These are phyloP conservation scores for Dactylellina parvicollis DNA, from an alignment of 2,329 filamentous ascomycete genomes.

Conservation along the genomic window DNA sequence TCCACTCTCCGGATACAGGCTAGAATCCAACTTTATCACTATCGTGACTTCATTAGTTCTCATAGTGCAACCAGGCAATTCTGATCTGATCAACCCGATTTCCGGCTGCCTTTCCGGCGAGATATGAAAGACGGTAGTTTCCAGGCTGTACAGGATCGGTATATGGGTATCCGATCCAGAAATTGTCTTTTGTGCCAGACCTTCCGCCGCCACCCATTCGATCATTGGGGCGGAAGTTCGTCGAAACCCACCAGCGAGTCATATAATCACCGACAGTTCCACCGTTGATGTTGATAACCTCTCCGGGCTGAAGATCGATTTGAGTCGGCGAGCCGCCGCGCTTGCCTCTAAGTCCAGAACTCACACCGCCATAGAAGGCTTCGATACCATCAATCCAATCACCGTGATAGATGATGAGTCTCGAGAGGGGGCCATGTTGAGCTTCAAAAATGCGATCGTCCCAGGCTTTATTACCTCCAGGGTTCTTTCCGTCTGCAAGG, in stretches of 20 bases:
- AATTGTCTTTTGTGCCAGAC: neutral
- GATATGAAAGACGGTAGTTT: neutral
- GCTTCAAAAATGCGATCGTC: neutral
- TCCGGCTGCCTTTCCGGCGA: neutral
- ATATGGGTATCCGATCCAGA: neutral
- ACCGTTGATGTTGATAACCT: neutral
- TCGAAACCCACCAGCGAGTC: constrained; percentile 1
- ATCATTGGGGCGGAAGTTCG: neutral
- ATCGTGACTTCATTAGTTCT: too few relatives aligned
- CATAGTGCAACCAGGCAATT: neutral
- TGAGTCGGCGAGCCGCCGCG: neutral
- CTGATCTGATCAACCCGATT: constrained; percentile 1
- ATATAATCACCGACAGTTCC: neutral
- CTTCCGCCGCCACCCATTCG: neutral
- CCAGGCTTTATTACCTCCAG: neutral
- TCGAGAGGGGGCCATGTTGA: neutral
- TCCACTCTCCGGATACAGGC: too few relatives aligned
- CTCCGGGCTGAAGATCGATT: neutral
- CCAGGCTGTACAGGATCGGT: neutral
- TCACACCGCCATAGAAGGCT: neutral
- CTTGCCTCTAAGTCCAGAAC: neutral
- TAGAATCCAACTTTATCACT: too few relatives aligned
- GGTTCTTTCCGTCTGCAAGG: neutral
- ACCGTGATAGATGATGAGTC: neutral
- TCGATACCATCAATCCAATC: constrained; percentile 4